Conservation (phyloP, 805 yeast genomes). For the Saccharomycopsis capsularis region DNA sequence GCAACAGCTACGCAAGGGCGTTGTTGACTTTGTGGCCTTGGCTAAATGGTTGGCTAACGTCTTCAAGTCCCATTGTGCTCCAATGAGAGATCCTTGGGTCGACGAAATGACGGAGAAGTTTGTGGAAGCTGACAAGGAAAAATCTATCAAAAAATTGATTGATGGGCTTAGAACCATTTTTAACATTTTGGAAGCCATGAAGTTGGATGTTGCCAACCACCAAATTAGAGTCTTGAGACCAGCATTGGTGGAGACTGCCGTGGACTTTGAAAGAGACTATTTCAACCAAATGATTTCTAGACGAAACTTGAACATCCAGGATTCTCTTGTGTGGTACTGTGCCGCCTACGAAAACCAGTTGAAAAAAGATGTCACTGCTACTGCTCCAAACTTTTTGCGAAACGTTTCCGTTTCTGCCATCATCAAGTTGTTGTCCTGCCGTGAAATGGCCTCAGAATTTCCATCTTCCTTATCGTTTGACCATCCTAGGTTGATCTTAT, state of each 20-base stretch:
- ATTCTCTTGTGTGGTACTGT: constrained; percentile 61
- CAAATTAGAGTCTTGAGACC: constrained; percentile 84
- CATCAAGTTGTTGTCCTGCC: constrained; percentile 61
- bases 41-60: constrained; percentile 69
- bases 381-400: constrained; percentile 25
- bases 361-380: constrained; percentile 20
- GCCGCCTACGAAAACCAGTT: constrained; percentile 19
- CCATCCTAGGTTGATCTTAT: constrained; percentile 65
- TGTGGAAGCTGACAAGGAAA: constrained; percentile 35
- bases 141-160: constrained; percentile 47
- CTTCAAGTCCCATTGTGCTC: constrained; percentile 88
- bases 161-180: constrained; percentile 74
- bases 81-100: constrained; percentile 90
- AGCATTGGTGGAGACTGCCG: constrained; percentile 76
- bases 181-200: constrained; percentile 87
- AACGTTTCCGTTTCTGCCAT: constrained; percentile 45
- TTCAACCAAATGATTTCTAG: constrained; percentile 36
- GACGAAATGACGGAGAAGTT: constrained; percentile 59
- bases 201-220: constrained; percentile 90
- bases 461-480: constrained; percentile 83
- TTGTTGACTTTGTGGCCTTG: constrained; percentile 65
- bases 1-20: constrained; percentile 65
- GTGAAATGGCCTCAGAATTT: constrained; percentile 73
- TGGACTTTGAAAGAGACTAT: constrained; percentile 83
- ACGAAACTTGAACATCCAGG: constrained; percentile 51